These are phyloP conservation scores for Chlamydomonas urium DNA, from an alignment of 139 green algal species.

Conservation along the genomic window DNA sequence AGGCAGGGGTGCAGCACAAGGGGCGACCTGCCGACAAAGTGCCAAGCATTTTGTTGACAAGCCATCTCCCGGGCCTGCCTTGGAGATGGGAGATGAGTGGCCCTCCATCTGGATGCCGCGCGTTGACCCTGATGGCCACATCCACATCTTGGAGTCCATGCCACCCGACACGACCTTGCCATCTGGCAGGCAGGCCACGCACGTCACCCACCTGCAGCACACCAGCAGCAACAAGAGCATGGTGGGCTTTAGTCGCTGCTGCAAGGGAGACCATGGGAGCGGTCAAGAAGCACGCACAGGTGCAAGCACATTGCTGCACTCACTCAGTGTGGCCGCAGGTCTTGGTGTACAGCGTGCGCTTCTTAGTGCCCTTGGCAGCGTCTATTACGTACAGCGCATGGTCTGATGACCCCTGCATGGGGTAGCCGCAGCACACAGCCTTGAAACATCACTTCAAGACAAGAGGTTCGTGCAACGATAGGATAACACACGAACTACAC, in stretches of 20 bases:
- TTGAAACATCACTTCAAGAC: no score
- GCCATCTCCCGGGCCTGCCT: no score
- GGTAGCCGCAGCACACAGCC: no score
- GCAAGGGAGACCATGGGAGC: no score
- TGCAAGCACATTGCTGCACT: no score
- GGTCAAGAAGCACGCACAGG: no score
- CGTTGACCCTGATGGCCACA: conserved; percentile 52
- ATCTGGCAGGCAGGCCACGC: conserved; percentile 42
- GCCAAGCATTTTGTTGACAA: no score
- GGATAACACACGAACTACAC: not conserved
- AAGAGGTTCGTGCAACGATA: not conserved
- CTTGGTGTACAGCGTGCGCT: conserved; percentile 70
- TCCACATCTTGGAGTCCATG: conserved; percentile 71
- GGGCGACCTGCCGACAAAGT: no score
- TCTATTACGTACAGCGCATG: conserved; percentile 74
- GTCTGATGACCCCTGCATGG: conserved; percentile 57
- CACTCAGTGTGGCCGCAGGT: conserved; percentile 69
- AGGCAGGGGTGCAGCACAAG: no score
- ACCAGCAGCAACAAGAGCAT: no score
- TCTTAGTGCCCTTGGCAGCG: conserved; percentile 28
- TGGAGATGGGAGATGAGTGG: conserved; percentile 50
- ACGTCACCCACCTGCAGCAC: conserved; percentile 11
- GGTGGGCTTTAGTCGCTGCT: no score
- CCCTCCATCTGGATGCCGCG: conserved; percentile 41
- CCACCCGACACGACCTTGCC: conserved; percentile 64